Conservation (phyloP, 208 protist species). For the Naegleria lovaniensis region DNA sequence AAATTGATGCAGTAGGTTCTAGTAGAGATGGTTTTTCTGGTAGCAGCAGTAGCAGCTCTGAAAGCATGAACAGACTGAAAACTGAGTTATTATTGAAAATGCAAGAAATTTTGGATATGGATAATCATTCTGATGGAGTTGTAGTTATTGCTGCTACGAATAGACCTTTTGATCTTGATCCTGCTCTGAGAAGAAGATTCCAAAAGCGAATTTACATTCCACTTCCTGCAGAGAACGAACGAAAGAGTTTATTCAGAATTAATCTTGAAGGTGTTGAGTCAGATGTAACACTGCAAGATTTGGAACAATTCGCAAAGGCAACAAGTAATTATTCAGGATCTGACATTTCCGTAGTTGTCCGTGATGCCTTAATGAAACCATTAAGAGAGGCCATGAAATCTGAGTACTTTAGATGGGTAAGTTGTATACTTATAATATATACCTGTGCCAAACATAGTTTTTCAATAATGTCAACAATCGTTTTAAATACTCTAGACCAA, state of each 20-base stretch:
- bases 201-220: slow-evolving; percentile 80
- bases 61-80: slow-evolving; percentile 54
- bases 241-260: slow-evolving; percentile 53
- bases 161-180: slow-evolving; percentile 60
- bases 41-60: slow-evolving; percentile 87
- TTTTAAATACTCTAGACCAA: not conserved
- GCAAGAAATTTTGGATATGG: slow-evolving; percentile 49
- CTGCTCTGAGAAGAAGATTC: slow-evolving; percentile 64
- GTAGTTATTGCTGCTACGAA: slow-evolving; percentile 72
- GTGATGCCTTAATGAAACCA: slow-evolving; percentile 94
- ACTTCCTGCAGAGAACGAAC: slow-evolving; percentile 60
- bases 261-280: not conserved
- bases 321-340: slow-evolving; percentile 74
- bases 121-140: slow-evolving; percentile 32
- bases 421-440: no score
- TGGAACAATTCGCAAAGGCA: not conserved
- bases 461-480: no score
- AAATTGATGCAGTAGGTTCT: slow-evolving; percentile 95
- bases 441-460: no score
- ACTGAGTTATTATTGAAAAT: slow-evolving; percentile 87
- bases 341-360: slow-evolving; percentile 89
- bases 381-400: slow-evolving; percentile 60
- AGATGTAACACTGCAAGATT: not conserved
- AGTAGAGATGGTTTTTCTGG: slow-evolving; percentile 67
- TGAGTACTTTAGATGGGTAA: not conserved